Evolutionary conservation across 2,329 filamentous ascomycete genomes (phyloP), one percentile per base, ranked within the genome.

Genomic region (Colletotrichum graminicola): DNA sequence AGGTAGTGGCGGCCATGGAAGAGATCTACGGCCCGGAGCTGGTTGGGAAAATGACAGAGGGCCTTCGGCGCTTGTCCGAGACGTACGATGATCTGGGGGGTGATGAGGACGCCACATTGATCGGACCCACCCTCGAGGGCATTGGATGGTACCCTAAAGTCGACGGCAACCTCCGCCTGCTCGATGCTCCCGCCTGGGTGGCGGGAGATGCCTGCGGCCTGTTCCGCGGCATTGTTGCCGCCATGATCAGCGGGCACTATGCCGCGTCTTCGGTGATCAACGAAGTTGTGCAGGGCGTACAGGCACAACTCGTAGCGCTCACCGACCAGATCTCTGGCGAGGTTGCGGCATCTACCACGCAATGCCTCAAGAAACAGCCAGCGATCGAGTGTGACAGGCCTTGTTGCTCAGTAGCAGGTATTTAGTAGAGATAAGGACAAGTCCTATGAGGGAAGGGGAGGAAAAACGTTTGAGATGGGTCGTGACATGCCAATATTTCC

Each of bases 161-260:
- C 21, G 54, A 56, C 18, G 32, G 54, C 54, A 56, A 56, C 54
- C 54, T 56, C 21, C 18, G 54, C 54, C 54, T 56, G 12, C 54
- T 56, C 32, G 54, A 56, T 8, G 54, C 32, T 12, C 54, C 54
- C 21, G 54, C 12, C n/a, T 56, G 54, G 54, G 32, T 56, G 0
- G 54, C 54, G 21, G 54, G 54, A n/a, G 54, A 56, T 32, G 54
- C 54, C 10, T 56, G 54, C 18, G 54, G 54, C 4, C 54, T 56
- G 54, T 56, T 56, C 54, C 54, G 54, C 4, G 54, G 54, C 21
- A 56, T 56, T 34, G 54, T 56, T n/a, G 54, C 54, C 34, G 54
- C 54, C 11, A 41, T 56, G 54, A 56, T 56, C 34, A 56, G 54
- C 34, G 54, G 54, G 21, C 34, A 56, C 54, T 56, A 56, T 10